Evolutionary conservation across 768 basidiomycete genomes (phyloP).

Genomic region (button mushroom (Agaricus bisporus)): DNA sequence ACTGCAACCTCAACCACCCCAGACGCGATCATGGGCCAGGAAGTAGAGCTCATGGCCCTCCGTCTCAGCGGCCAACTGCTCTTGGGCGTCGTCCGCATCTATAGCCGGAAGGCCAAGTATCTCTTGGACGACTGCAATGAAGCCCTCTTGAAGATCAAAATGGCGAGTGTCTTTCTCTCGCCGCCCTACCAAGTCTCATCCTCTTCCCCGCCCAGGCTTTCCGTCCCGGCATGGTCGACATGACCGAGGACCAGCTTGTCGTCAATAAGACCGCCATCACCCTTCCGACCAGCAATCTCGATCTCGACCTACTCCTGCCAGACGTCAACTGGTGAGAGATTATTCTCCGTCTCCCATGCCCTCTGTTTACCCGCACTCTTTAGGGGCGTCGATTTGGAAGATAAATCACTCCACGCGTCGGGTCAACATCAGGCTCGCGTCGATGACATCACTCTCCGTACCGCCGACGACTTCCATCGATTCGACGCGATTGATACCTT

Average conservation of each 20-base stretch:
- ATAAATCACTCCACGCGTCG: conserved; percentile 54
- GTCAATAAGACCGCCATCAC: conserved; percentile 89
- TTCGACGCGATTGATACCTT: conserved; percentile 70
- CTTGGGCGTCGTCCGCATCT: conserved; percentile 95
- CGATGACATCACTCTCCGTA: conserved; percentile 85
- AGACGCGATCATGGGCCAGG: conserved; percentile 94
- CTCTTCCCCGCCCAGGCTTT: conserved; percentile 58
- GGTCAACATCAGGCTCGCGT: conserved; percentile 80
- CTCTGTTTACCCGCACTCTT: neutral
- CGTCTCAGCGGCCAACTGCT: conserved; percentile 95
- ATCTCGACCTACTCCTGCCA: conserved; percentile 74
- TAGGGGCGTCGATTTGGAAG: conserved; percentile 80
- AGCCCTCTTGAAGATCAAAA: conserved; percentile 89
- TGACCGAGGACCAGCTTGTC: conserved; percentile 90
- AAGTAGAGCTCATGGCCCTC: conserved; percentile 89
- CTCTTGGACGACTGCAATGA: conserved; percentile 97
- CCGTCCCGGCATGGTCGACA: conserved; percentile 90
- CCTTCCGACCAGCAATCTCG: conserved; percentile 68
- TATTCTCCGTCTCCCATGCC: neutral
- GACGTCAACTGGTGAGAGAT: conserved; percentile 67
- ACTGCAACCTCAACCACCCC: neutral
- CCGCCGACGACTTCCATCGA: conserved; percentile 63
- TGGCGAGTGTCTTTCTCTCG: conserved; percentile 43
- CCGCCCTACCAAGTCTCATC: neutral
- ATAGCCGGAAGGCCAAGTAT: conserved; percentile 97